phyloP scores from a whole-genome alignment of 1,139 yeast species.

The Schizosaccharomyces versatilis region DNA sequence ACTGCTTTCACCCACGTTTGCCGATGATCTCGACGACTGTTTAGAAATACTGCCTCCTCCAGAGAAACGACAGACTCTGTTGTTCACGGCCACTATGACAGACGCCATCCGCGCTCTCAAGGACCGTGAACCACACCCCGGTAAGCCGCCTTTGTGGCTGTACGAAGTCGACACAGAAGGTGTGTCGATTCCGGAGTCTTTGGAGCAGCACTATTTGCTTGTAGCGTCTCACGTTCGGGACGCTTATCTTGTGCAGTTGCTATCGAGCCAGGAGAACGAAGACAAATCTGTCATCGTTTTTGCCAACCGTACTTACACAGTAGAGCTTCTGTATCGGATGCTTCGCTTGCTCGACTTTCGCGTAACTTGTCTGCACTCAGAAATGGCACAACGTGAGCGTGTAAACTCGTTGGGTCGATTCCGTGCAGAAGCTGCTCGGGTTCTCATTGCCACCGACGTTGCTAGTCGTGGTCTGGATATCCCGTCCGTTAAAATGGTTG shows the following conservation, averaged over 20 bases:
- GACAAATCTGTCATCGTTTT: constrained; percentile 61
- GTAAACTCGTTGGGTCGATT: constrained; percentile 77
- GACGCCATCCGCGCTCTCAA: constrained; percentile 70
- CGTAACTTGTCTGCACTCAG: constrained; percentile 80
- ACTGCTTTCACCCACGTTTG: constrained; percentile 60
- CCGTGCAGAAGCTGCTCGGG: constrained; percentile 82
- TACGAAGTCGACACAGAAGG: constrained; percentile 34
- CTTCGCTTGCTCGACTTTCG: constrained; percentile 51
- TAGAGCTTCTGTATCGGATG: constrained; percentile 63
- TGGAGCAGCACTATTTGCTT: constrained; percentile 33
- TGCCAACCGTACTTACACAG: constrained; percentile 75
- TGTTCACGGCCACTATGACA: constrained; percentile 91
- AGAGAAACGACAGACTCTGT: constrained; percentile 54
- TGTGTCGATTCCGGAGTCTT: constrained; percentile 59
- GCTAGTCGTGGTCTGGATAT: constrained; percentile 96
- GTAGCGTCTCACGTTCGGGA: constrained; percentile 76
- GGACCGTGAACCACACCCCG: constrained; percentile 39
- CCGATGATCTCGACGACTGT: constrained; percentile 50
- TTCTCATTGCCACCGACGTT: constrained; percentile 82
- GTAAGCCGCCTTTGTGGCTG: constrained; percentile 45
- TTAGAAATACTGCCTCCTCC: constrained; percentile 50
- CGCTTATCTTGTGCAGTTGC: constrained; percentile 52
- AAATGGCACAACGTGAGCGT: constrained; percentile 82
- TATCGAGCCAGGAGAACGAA: constrained; percentile 39
- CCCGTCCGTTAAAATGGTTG: constrained; percentile 70